Percentiles rank a stretch among this genome's conserved stretches.
Evolutionary conservation across 2,329 filamentous ascomycete genomes (phyloP).

Genomic region (Aspergillus costaricaensis): DNA sequence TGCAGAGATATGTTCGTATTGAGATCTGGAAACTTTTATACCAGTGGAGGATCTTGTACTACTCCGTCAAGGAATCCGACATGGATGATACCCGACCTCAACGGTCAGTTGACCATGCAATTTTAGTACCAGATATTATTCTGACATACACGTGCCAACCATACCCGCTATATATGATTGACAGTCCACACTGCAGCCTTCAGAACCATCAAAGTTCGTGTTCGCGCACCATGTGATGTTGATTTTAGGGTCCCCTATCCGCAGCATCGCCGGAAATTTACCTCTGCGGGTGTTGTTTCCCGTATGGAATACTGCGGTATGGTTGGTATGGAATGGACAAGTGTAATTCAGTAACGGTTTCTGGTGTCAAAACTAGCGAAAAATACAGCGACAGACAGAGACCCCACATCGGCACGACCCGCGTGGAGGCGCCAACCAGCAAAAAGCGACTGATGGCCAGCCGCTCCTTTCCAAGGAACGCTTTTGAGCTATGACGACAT

Average conservation of each 20-base stretch:
- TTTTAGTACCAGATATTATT: no score
- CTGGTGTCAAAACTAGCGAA: constrained; percentile 3
- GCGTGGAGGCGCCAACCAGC: constrained; percentile 12
- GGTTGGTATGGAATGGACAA: not conserved
- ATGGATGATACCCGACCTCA: no score
- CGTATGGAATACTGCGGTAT: not conserved
- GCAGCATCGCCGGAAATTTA: not conserved
- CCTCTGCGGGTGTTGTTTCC: not conserved
- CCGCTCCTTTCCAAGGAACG: constrained; percentile 5
- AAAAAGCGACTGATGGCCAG: not conserved
- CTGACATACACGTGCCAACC: no score
- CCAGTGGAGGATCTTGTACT: no score
- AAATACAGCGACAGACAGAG: constrained; percentile 1
- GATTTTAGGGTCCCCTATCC: no score
- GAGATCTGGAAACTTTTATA: not conserved
- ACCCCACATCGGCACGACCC: constrained; percentile 25
- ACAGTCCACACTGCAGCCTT: no score
- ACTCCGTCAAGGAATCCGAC: no score
- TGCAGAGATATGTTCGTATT: not conserved
- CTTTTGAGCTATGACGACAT: constrained; percentile 6
- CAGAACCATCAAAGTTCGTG: no score
- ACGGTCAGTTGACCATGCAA: no score
- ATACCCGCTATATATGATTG: no score
- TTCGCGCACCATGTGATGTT: no score
- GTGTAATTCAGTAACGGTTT: not conserved